These are phyloP conservation scores for Daldinia vernicosa DNA, from an alignment of 495 filamentous ascomycete species.

Conservation along the genomic window DNA sequence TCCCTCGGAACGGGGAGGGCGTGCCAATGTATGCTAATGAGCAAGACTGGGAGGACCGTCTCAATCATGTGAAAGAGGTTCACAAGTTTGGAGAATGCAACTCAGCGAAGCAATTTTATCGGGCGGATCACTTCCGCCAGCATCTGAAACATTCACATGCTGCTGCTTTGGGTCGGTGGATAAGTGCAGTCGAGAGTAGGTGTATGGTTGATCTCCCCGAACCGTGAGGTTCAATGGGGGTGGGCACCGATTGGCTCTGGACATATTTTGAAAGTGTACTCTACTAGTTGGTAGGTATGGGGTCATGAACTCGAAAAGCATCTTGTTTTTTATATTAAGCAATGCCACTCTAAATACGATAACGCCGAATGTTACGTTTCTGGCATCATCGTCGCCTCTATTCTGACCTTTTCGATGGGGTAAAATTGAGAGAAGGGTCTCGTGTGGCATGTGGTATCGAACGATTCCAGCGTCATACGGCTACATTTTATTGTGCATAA, in stretches of 20 bases:
- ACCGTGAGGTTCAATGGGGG: background rate
- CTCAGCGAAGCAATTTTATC: slow-evolving; percentile 84
- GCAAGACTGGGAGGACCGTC: slow-evolving; percentile 39
- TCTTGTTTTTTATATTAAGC: background rate
- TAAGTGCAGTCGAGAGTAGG: slow-evolving; percentile 79
- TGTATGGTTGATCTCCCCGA: slow-evolving; percentile 72
- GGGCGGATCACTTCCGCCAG: slow-evolving; percentile 90
- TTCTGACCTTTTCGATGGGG: background rate
- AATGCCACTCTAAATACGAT: background rate
- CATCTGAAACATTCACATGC: slow-evolving; percentile 83
- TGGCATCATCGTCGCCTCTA: background rate
- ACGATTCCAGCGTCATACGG: background rate
- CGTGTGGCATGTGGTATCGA: background rate
- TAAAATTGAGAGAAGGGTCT: background rate
- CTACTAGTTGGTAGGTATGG: background rate
- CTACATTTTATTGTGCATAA: background rate
- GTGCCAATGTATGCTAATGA: slow-evolving; percentile 45
- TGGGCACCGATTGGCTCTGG: slow-evolving; percentile 1
- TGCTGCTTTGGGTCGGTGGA: slow-evolving; percentile 79
- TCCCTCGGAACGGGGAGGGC: slow-evolving; percentile 73
- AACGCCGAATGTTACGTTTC: background rate
- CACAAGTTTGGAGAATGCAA: slow-evolving; percentile 90
- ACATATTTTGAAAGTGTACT: background rate
- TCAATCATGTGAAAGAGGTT: slow-evolving; percentile 73
- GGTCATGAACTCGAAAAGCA: background rate